phyloP scores from a whole-genome alignment of 495 filamentous ascomycete species.

The Hypomontagnella submonticulosa region DNA sequence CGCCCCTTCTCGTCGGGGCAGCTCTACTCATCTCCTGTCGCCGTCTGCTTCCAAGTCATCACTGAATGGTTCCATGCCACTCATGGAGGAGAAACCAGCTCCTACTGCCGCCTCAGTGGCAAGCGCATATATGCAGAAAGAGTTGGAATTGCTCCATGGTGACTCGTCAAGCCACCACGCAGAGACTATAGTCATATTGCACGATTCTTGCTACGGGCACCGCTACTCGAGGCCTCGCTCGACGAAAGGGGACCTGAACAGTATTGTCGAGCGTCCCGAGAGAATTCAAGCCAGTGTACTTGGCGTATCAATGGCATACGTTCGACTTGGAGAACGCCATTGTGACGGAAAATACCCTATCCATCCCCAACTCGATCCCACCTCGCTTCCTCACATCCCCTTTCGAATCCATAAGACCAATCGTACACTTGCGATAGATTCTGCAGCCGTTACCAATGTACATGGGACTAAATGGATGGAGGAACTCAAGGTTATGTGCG shows the following conservation, averaged over 20 bases:
- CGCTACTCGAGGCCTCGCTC: constrained; percentile 85
- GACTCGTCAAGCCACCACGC: constrained; percentile 58
- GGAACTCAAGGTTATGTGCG: constrained; percentile 86
- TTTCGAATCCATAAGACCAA: constrained; percentile 83
- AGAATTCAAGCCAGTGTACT: constrained; percentile 84
- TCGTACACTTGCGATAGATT: constrained; percentile 70
- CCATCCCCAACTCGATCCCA: constrained; percentile 61
- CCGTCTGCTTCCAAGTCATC: constrained; percentile 53
- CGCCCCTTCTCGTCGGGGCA: constrained; percentile 58
- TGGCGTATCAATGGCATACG: constrained; percentile 88
- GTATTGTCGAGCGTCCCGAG: constrained; percentile 92
- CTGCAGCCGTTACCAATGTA: constrained; percentile 79
- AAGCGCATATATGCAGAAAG: constrained; percentile 72
- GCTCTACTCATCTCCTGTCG: constrained; percentile 60
- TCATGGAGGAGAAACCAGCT: constrained; percentile 54
- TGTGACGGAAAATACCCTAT: constrained; percentile 74
- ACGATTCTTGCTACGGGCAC: constrained; percentile 95
- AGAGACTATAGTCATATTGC: constrained; percentile 82
- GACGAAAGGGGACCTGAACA: constrained; percentile 69
- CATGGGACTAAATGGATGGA: constrained; percentile 92
- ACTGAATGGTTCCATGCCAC: constrained; percentile 35
- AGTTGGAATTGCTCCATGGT: constrained; percentile 71
- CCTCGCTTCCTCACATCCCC: constrained; percentile 68
- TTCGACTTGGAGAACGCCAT: constrained; percentile 84
- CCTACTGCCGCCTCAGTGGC: constrained; percentile 77